phyloP scores from a whole-genome alignment of 2,329 filamentous ascomycete species.

The Colletotrichum limetticola region DNA sequence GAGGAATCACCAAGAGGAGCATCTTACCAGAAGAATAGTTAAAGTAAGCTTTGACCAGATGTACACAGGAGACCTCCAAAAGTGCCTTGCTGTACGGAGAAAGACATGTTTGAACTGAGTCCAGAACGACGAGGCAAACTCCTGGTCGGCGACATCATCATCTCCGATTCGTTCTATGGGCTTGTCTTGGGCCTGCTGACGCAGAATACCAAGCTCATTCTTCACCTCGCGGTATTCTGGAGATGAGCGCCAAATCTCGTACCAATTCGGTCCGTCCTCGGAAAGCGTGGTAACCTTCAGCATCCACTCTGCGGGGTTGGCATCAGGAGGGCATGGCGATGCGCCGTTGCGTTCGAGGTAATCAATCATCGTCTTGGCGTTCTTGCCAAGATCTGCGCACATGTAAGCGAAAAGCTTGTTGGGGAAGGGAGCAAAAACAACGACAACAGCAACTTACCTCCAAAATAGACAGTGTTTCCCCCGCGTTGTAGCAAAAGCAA shows the following conservation, averaged over 20 bases:
- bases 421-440: background rate
- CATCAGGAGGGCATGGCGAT: constrained; percentile 60
- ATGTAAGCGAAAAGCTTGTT: background rate
- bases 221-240: constrained; percentile 43
- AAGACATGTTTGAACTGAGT: constrained; percentile 70
- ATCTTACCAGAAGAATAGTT: constrained; percentile 48
- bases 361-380: constrained; percentile 58
- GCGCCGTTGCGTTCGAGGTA: constrained; percentile 74
- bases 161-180: too few species aligned
- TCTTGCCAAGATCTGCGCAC: constrained; percentile 42
- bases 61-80: constrained; percentile 78
- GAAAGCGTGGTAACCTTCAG: constrained; percentile 51
- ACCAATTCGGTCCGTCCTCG: constrained; percentile 46
- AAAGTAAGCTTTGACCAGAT: constrained; percentile 74
- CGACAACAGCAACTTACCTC: constrained; percentile 50
- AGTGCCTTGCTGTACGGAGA: constrained; percentile 74
- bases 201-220: constrained; percentile 41
- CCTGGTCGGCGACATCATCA: constrained; percentile 47
- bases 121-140: constrained; percentile 77
- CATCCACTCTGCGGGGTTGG: constrained; percentile 78
- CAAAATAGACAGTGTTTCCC: constrained; percentile 69
- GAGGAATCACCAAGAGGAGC: too few species aligned
- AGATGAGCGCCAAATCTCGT: constrained; percentile 46
- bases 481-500: constrained; percentile 65
- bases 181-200: background rate